A percentile compares a stretch with the other conserved stretches of the same genome.
Evolutionary conservation across 139 green algal species (phyloP).

Genomic region (Chlorella vulgaris): DNA sequence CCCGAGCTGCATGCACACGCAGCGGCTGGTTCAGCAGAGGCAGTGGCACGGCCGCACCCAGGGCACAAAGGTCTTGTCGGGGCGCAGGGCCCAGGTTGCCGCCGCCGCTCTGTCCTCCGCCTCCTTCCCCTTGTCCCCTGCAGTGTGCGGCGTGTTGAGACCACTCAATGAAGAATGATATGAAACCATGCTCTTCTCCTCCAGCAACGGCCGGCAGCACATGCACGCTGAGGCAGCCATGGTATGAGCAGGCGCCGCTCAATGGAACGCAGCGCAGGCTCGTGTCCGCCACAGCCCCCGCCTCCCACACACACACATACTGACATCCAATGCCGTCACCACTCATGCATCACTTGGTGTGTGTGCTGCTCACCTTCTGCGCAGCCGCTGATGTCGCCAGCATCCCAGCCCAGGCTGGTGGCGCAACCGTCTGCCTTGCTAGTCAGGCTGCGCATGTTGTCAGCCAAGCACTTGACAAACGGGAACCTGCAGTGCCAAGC

Average conservation of each 20-base stretch:
- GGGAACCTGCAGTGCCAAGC: conserved; percentile 25
- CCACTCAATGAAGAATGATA: not conserved
- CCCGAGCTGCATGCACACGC: not conserved
- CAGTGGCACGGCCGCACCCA: conserved; percentile 14
- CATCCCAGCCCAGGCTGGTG: not conserved
- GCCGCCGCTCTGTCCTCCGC: conserved; percentile 21
- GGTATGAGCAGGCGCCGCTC: too few species aligned
- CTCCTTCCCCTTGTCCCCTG: conserved; percentile 20
- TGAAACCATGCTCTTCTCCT: not conserved
- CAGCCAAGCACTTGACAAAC: conserved; percentile 36
- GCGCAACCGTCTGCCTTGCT: conserved; percentile 18
- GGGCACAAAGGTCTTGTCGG: conserved; percentile 36
- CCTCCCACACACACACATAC: not conserved
- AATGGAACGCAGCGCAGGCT: too few species aligned
- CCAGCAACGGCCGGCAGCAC: not conserved
- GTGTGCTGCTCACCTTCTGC: conserved; percentile 5
- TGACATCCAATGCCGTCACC: not conserved
- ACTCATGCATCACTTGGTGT: not conserved
- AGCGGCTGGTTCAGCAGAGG: too few species aligned
- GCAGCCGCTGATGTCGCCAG: conserved; percentile 18
- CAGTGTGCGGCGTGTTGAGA: not conserved
- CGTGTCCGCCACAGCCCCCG: too few species aligned
- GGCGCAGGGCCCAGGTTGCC: conserved; percentile 20
- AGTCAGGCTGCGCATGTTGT: conserved; percentile 26
- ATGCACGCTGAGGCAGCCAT: too few species aligned